A percentile compares a stretch with the other conserved stretches of the same genome.
phyloP scores from a whole-genome alignment of 2,329 filamentous ascomycete species.

The Celoporthe dispersa region DNA sequence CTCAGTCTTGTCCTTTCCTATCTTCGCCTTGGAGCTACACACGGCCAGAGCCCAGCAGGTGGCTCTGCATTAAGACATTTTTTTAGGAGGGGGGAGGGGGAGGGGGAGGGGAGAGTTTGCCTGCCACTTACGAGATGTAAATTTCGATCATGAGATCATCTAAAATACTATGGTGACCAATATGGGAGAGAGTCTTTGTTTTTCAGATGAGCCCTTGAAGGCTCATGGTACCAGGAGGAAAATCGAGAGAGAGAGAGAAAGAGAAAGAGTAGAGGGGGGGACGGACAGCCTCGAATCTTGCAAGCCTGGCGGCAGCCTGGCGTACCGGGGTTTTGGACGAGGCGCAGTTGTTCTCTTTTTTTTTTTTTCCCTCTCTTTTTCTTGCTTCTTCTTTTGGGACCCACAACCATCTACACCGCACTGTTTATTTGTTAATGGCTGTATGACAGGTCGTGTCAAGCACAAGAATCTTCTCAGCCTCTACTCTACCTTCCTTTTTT shows the following conservation, averaged over 20 bases:
- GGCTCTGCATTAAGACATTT: background rate
- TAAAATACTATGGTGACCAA: background rate
- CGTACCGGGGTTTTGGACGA: background rate
- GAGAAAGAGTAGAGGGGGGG: background rate
- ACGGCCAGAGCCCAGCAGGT: background rate
- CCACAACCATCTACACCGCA: background rate
- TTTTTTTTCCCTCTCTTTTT: too few species aligned
- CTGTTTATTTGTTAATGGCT: too few species aligned
- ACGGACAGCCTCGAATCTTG: background rate
- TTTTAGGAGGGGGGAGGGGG: background rate
- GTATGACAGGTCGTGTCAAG: background rate
- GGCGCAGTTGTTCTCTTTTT: background rate
- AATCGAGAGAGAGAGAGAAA: background rate
- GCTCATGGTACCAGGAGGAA: background rate
- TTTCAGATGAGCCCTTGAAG: background rate
- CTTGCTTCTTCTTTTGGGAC: background rate
- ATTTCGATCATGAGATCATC: conserved; percentile 1
- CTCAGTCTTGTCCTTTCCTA: background rate
- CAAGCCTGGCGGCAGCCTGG: background rate
- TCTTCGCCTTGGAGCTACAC: background rate
- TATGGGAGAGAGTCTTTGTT: background rate
- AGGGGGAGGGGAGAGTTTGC: background rate
- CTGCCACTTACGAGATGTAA: background rate
- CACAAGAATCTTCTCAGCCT: background rate
- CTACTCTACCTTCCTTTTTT: background rate